A percentile compares a stretch with the other conserved stretches of the same genome.
Evolutionary conservation across 2,329 filamentous ascomycete species (phyloP).

Genomic region (Cladophialophora yegresii): DNA sequence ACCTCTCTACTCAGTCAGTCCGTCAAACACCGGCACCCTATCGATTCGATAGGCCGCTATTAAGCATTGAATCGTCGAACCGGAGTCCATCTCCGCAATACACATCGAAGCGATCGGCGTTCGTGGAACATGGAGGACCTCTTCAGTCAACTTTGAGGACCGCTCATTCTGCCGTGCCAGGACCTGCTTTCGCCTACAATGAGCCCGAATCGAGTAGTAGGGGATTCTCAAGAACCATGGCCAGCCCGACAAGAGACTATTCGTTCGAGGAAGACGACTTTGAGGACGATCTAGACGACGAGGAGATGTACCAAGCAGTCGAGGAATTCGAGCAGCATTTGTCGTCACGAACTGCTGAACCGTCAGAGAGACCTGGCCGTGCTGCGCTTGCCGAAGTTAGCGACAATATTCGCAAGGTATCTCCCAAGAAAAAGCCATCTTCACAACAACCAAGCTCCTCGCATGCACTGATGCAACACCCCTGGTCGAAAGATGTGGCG

Average conservation of each 20-base stretch:
- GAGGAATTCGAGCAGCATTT: constrained; percentile 42
- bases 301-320: constrained; percentile 50
- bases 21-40: neutral
- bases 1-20: constrained; percentile 22
- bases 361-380: constrained; percentile 10
- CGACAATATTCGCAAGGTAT: constrained; percentile 40
- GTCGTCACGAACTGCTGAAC: neutral
- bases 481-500: constrained; percentile 86
- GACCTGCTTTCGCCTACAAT: constrained; percentile 26
- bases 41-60: constrained; percentile 17
- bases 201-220: constrained; percentile 26
- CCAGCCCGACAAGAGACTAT: constrained; percentile 40
- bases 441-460: constrained; percentile 30
- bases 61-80: constrained; percentile 1
- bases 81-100: constrained; percentile 7
- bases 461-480: constrained; percentile 58
- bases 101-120: neutral
- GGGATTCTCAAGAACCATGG: constrained; percentile 47
- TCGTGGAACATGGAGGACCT: neutral
- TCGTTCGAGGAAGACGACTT: constrained; percentile 43
- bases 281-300: constrained; percentile 46
- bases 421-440: constrained; percentile 15
- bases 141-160: neutral
- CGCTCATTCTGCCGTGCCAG: neutral
- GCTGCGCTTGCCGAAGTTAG: constrained; percentile 31